phyloP scores from a whole-genome alignment of 257 asterid genomes.

The Nicotiana tabacum region DNA sequence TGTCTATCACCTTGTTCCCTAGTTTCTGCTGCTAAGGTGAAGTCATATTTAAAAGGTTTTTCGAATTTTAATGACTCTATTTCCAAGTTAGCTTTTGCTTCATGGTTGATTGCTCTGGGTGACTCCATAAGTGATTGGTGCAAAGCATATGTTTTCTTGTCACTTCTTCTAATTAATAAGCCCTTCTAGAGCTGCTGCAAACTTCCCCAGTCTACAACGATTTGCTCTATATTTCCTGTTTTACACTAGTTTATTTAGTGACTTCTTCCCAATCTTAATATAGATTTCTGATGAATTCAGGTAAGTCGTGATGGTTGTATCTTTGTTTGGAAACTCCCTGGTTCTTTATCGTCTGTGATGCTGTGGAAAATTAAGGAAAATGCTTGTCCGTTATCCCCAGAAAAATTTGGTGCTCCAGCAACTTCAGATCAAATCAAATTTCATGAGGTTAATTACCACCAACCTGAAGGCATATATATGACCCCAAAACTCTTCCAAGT shows the following conservation, averaged over 20 bases:
- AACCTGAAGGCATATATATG: constrained; percentile 23
- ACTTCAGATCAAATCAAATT: constrained; percentile 22
- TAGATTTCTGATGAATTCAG: constrained; percentile 34
- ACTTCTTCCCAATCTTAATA: not conserved
- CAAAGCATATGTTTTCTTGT: not conserved
- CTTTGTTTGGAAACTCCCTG: constrained; percentile 67
- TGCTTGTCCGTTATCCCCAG: constrained; percentile 25
- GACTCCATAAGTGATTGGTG: not conserved
- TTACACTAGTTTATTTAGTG: constrained; percentile 1
- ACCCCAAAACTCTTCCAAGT: constrained; percentile 17
- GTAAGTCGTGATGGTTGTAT: constrained; percentile 63
- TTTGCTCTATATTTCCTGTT: constrained; percentile 5
- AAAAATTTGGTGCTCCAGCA: constrained; percentile 18
- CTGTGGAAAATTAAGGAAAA: constrained; percentile 31
- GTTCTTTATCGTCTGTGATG: constrained; percentile 41
- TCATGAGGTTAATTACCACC: constrained; percentile 18
- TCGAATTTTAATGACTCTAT: not conserved
- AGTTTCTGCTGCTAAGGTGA: not conserved
- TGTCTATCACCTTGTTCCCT: not conserved
- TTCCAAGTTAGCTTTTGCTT: not conserved
- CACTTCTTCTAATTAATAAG: not conserved
- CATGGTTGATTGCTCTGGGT: not conserved
- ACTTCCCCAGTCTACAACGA: not conserved
- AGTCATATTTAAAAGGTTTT: not conserved
- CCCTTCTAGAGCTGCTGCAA: not conserved